Evolutionary conservation across 441 rosid genomes (phyloP), one percentile per base, ranked within the genome.

Genomic region (Codiaeum variegatum): DNA sequence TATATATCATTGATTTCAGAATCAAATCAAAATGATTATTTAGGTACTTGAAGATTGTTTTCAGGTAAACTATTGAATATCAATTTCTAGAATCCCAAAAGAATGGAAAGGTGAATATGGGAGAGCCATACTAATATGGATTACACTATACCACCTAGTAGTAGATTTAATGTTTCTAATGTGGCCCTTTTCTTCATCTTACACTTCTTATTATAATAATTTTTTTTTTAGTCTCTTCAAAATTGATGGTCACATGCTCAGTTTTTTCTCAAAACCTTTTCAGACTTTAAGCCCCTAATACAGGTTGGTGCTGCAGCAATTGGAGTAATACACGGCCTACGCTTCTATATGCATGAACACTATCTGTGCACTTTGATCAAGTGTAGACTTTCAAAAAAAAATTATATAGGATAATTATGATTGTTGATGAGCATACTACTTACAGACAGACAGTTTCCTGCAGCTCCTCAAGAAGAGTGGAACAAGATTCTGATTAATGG

Each of bases 381-480:
- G 49, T 60, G 18, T 49, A 32, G 58, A 29, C 67, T 31, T 21
- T 71, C 29, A 63, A 67, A 61, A 18, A 61, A 18, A 32, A 52
- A 24, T 3, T 24, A 18, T 16, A 26, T 24, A 31, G 18, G 62
- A 52, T 34, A 19, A 19, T 10, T 44, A 21, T 63, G 31, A 36
- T 56, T 29, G 18, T 23, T 36, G 34, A 63, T 58, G 46, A 38
- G 63, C 7, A 61, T 66, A 26, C 13, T 38, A 56, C 47, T 62
- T 31, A 46, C 21, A 24, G 18, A 65, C 26, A 36, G 58, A 66
- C 62, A 67, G 54, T 70, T 28, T 73, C 52, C 8, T 79, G 81
- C 88, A 94, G 97, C 94, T 86, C 93, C 97, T 7, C 93, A 89
- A 81, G 95, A 87, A 79, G 84, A 87, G 69, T 91, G 98, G 97